Evolutionary conservation across 78 protist genomes (phyloP).

Genomic region (Chrysochromulina tobinii): DNA sequence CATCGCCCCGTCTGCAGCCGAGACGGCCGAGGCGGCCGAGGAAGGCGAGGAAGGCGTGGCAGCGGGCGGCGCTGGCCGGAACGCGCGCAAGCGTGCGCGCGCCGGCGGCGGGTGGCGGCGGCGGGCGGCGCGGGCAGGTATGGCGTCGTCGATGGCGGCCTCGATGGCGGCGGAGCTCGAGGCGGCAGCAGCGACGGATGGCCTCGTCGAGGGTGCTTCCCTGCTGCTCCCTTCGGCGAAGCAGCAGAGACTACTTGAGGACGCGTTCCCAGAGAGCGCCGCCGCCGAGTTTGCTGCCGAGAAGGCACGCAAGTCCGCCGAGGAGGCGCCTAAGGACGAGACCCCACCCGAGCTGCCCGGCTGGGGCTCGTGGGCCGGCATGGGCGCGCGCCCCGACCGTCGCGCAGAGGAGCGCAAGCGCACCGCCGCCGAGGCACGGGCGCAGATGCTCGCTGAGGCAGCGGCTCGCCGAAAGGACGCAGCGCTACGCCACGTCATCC

Average conservation of each 20-base stretch:
- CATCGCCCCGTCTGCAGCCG: too few relatives aligned
- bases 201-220: not conserved
- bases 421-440: not conserved
- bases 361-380: constrained; percentile 12
- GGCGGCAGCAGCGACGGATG: not conserved
- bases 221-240: not conserved
- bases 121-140: not conserved
- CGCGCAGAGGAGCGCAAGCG: too few relatives aligned
- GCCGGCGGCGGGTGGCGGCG: not conserved
- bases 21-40: too few relatives aligned
- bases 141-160: not conserved
- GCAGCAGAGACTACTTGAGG: not conserved
- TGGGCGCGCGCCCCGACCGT: not conserved
- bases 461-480: not conserved
- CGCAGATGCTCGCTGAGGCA: not conserved
- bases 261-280: not conserved
- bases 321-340: not conserved
- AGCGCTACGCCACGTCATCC: not conserved
- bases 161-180: not conserved
- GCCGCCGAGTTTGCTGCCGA: not conserved
- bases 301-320: not conserved
- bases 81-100: too few relatives aligned
- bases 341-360: not conserved
- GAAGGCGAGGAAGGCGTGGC: too few relatives aligned
- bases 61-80: too few relatives aligned